A percentile compares a stretch with the other conserved stretches of the same genome.
Evolutionary conservation across 352 stramenopile genomes (phyloP).

Genomic region (Phytophthora melonis): DNA sequence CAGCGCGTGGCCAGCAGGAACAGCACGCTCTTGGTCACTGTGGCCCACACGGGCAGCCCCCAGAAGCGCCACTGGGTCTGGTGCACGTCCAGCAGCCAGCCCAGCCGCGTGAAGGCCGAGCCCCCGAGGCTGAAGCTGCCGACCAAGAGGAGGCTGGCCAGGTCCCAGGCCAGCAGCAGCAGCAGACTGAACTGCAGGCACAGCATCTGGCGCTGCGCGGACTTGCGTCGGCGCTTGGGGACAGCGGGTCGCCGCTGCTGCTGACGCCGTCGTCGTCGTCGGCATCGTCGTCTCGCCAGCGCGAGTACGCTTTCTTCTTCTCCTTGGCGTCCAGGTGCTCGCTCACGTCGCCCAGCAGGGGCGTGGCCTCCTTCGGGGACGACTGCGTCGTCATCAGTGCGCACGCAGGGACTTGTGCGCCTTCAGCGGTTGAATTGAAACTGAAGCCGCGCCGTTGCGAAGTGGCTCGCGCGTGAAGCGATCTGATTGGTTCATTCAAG

Average conservation of each 20-base stretch:
- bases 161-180: conserved; percentile 59
- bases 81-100: conserved; percentile 61
- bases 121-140: conserved; percentile 62
- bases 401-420: too few species aligned
- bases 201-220: conserved; percentile 60
- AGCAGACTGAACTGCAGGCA: conserved; percentile 78
- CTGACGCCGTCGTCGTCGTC: conserved; percentile 10
- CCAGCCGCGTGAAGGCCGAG: conserved; percentile 39
- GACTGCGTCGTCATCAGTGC: conserved; percentile 18
- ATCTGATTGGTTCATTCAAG: conserved; percentile 6
- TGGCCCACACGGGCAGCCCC: conserved; percentile 74
- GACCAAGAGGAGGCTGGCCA: conserved; percentile 61
- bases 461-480: conserved; percentile 3
- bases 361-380: conserved; percentile 42
- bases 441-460: conserved; percentile 21
- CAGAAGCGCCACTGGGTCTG: conserved; percentile 77
- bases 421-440: conserved; percentile 15
- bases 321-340: conserved; percentile 26
- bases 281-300: conserved; percentile 59
- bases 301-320: conserved; percentile 57
- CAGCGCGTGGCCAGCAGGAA: conserved; percentile 64
- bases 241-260: conserved; percentile 13
- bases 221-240: conserved; percentile 34
- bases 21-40: conserved; percentile 65
- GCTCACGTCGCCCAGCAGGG: conserved; percentile 42